Evolutionary conservation across 78 protist genomes (phyloP).

Genomic region (Diacronema lutheri): DNA sequence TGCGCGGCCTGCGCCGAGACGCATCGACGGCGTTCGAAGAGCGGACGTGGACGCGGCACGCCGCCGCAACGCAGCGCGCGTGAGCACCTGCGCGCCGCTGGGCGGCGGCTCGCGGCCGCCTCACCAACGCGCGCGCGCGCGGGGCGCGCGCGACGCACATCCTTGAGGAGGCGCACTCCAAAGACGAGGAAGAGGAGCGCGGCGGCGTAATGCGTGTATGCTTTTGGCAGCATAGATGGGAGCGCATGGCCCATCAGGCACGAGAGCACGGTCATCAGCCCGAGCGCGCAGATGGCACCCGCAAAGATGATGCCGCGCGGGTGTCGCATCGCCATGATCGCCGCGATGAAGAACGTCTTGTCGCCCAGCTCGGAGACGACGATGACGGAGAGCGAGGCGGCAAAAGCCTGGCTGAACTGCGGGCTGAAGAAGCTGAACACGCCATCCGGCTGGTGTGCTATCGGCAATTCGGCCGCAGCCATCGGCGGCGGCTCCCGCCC

Average conservation of each 20-base stretch:
- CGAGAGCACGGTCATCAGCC: constrained; percentile 62
- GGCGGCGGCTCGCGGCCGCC: too few relatives aligned
- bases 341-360: constrained; percentile 86
- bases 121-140: too few relatives aligned
- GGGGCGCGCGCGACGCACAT: background rate
- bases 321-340: constrained; percentile 45
- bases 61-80: too few relatives aligned
- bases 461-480: too few relatives aligned
- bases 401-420: background rate
- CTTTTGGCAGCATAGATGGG: constrained; percentile 52
- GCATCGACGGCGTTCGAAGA: too few relatives aligned
- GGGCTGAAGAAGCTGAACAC: too few relatives aligned
- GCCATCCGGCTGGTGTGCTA: too few relatives aligned
- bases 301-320: constrained; percentile 35
- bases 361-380: constrained; percentile 79
- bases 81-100: too few relatives aligned
- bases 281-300: constrained; percentile 67
- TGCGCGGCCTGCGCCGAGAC: background rate
- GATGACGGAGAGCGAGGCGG: constrained; percentile 1
- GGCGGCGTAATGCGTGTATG: constrained; percentile 55
- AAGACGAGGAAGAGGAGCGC: constrained; percentile 52
- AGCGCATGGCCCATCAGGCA: constrained; percentile 47
- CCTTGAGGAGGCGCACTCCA: constrained; percentile 53
- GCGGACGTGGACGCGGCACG: too few relatives aligned
- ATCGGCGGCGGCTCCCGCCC: too few relatives aligned